These are phyloP conservation scores for Calonectria pteridis DNA, from an alignment of 2,329 filamentous ascomycete species.

Conservation along the genomic window DNA sequence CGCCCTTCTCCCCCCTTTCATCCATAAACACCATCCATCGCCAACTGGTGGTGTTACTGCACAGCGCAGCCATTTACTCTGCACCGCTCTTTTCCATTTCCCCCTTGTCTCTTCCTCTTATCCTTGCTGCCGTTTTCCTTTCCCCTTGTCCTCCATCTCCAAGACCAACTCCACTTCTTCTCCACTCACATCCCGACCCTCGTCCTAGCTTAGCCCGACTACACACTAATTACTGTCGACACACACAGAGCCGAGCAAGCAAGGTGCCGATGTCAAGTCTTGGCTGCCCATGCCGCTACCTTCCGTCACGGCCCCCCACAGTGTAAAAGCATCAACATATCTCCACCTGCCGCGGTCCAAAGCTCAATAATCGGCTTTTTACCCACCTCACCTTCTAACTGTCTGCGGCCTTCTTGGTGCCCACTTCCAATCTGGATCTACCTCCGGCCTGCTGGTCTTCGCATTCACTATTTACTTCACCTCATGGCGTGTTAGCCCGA, in stretches of 20 bases:
- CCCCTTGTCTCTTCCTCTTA: neutral
- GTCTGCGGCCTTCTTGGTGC: conserved; percentile 19
- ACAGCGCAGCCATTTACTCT: neutral
- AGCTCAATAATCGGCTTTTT: conserved; percentile 15
- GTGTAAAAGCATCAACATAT: conserved; percentile 14
- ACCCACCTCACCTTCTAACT: conserved; percentile 18
- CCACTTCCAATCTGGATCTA: conserved; percentile 6
- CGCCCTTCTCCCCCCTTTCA: neutral
- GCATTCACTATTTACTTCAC: conserved; percentile 2
- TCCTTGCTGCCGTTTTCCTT: neutral
- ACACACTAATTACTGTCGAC: conserved; percentile 13
- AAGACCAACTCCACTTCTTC: conserved; percentile 19
- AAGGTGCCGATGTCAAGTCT: conserved; percentile 14
- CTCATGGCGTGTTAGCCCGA: neutral
- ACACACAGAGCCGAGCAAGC: conserved; percentile 15
- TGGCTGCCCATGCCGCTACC: conserved; percentile 14
- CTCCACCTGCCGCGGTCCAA: conserved; percentile 17
- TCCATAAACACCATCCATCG: neutral
- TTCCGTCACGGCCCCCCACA: conserved; percentile 18
- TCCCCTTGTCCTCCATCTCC: conserved; percentile 2
- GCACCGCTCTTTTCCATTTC: neutral
- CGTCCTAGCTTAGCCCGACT: conserved; percentile 13
- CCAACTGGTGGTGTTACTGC: neutral
- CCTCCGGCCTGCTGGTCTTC: neutral
- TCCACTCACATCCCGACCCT: conserved; percentile 21